These are phyloP conservation scores for Chenopodium album DNA, from an alignment of 148 eudicot genomes.

Conservation along the genomic window DNA sequence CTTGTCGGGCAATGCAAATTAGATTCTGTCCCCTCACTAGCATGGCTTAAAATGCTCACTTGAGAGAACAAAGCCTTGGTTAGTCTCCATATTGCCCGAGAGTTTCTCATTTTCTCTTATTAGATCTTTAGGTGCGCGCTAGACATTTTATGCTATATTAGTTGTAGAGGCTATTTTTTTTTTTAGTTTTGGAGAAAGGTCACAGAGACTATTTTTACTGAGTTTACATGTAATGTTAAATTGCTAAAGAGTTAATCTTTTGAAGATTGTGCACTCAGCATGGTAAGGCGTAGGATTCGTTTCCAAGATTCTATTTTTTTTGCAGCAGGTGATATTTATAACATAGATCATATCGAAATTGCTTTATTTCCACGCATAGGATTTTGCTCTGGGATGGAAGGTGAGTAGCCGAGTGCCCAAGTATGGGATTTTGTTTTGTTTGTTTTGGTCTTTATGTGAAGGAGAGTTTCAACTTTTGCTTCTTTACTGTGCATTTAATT, in stretches of 20 bases:
- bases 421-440: background rate
- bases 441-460: background rate
- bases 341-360: background rate
- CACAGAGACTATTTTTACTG: too few species aligned
- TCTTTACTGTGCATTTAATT: background rate
- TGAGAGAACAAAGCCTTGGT: background rate
- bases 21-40: background rate
- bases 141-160: background rate
- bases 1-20: background rate
- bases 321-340: background rate
- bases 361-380: background rate
- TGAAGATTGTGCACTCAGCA: background rate
- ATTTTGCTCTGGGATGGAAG: constrained; percentile 1
- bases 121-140: background rate
- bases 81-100: too few species aligned
- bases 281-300: background rate
- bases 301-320: background rate
- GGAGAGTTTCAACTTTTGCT: background rate
- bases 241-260: background rate
- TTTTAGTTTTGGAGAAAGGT: too few species aligned
- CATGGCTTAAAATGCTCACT: background rate
- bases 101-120: background rate
- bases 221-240: background rate
- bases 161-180: background rate
- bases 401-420: background rate